phyloP scores from a whole-genome alignment of 2,329 filamentous ascomycete genomes.

The Sporothrix brasiliensis region DNA sequence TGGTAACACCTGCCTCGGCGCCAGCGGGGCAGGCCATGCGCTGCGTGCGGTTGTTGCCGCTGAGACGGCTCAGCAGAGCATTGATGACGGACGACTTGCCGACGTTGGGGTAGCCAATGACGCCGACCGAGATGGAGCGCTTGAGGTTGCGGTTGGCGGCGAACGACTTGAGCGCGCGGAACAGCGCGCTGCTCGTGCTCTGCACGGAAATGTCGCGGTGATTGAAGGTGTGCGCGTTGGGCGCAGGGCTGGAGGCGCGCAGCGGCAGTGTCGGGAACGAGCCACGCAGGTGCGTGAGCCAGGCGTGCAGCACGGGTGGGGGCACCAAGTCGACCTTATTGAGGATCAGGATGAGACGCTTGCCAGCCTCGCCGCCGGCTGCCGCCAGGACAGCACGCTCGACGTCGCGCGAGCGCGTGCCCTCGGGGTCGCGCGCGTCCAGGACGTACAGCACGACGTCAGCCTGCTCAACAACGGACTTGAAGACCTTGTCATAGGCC shows the following conservation, averaged over 20 bases:
- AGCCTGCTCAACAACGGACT: slow-evolving; percentile 83
- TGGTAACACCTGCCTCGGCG: slow-evolving; percentile 90
- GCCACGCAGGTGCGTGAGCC: slow-evolving; percentile 80
- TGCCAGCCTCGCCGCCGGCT: slow-evolving; percentile 57
- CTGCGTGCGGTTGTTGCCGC: slow-evolving; percentile 61
- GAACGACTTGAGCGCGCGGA: slow-evolving; percentile 88
- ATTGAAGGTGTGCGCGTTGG: slow-evolving; percentile 89
- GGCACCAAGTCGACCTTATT: slow-evolving; percentile 97
- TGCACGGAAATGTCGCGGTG: slow-evolving; percentile 87
- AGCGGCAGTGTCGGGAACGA: slow-evolving; percentile 92
- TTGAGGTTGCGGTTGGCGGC: slow-evolving; percentile 82
- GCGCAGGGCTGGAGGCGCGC: slow-evolving; percentile 76
- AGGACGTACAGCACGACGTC: slow-evolving; percentile 93
- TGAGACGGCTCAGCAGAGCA: slow-evolving; percentile 77
- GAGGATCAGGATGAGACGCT: slow-evolving; percentile 85
- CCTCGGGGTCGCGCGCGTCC: slow-evolving; percentile 87
- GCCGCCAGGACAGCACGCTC: slow-evolving; percentile 92
- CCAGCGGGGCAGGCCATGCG: slow-evolving; percentile 79
- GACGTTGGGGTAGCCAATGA: slow-evolving; percentile 95
- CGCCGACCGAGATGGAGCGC: slow-evolving; percentile 85
- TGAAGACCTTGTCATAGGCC: slow-evolving; percentile 95
- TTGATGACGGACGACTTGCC: slow-evolving; percentile 98
- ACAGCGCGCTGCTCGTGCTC: slow-evolving; percentile 80
- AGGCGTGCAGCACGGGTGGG: slow-evolving; percentile 76
- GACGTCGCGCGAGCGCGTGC: slow-evolving; percentile 85